Evolutionary conservation across 441 rosid genomes (phyloP).

Genomic region (Populus hybrid): DNA sequence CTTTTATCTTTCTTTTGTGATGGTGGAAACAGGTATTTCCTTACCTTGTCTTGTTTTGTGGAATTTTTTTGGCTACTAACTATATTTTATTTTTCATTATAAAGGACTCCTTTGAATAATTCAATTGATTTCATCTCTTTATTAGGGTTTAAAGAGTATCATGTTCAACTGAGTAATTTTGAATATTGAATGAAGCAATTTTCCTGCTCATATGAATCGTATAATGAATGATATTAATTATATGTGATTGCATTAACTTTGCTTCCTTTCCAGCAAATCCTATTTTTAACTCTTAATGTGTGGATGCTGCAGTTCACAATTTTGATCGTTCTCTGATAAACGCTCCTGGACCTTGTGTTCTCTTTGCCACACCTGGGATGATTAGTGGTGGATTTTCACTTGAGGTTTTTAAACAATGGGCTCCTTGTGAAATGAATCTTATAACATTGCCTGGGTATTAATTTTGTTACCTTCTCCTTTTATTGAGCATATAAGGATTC

Average conservation of each 20-base stretch:
- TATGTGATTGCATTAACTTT: neutral
- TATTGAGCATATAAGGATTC: neutral
- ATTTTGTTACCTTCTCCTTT: conserved; percentile 11
- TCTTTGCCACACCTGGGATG: conserved; percentile 99
- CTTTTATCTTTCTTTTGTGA: too few relatives aligned
- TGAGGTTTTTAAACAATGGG: conserved; percentile 95
- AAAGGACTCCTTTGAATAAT: neutral
- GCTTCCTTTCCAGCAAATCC: neutral
- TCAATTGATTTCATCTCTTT: neutral
- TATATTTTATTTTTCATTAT: neutral
- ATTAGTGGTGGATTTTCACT: conserved; percentile 92
- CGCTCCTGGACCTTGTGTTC: conserved; percentile 96
- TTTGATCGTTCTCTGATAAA: conserved; percentile 78
- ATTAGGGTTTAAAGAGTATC: neutral
- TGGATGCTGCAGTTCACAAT: conserved; percentile 53
- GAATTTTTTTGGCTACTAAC: neutral
- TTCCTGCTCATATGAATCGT: neutral
- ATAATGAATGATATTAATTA: neutral
- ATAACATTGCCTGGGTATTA: conserved; percentile 86
- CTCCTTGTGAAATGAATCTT: conserved; percentile 79
- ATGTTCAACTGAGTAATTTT: neutral
- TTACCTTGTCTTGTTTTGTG: neutral
- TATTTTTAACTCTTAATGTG: conserved; percentile 14
- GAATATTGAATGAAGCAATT: neutral
- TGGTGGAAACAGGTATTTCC: too few relatives aligned